Evolutionary conservation across 1,284 basidiomycete genomes (phyloP).

Genomic region (Wallemia ichthyophaga): DNA sequence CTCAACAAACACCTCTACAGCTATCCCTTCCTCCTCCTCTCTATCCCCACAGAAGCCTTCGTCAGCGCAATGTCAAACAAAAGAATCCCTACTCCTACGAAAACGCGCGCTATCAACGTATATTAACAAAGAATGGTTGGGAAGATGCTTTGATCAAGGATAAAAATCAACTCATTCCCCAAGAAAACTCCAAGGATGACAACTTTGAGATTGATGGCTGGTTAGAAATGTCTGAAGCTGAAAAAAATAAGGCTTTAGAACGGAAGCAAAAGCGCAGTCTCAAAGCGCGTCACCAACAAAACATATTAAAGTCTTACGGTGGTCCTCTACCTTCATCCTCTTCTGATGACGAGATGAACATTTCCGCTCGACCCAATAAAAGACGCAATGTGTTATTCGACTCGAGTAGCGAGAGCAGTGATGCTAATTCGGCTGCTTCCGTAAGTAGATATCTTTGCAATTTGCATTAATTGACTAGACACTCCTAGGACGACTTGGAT

Average conservation of each 20-base stretch:
- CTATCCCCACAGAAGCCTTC: constrained; percentile 4
- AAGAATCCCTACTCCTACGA: constrained; percentile 14
- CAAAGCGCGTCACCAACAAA: not conserved
- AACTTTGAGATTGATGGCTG: not conserved
- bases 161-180: not conserved
- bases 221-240: not conserved
- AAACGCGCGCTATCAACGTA: constrained; percentile 10
- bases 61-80: constrained; percentile 11
- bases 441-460: not conserved
- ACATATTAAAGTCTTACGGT: not conserved
- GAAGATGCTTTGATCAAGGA: constrained; percentile 13
- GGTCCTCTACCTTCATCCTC: not conserved
- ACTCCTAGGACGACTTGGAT: too few species aligned
- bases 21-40: not conserved
- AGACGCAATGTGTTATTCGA: not conserved
- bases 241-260: not conserved
- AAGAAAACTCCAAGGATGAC: not conserved
- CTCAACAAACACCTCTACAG: not conserved
- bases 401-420: not conserved
- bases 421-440: not conserved
- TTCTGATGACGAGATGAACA: not conserved
- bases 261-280: not conserved
- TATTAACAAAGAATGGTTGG: constrained; percentile 13
- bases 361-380: not conserved
- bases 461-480: too few species aligned